phyloP scores from a whole-genome alignment of 768 basidiomycete species.

The Leccinum longicurvipes region DNA sequence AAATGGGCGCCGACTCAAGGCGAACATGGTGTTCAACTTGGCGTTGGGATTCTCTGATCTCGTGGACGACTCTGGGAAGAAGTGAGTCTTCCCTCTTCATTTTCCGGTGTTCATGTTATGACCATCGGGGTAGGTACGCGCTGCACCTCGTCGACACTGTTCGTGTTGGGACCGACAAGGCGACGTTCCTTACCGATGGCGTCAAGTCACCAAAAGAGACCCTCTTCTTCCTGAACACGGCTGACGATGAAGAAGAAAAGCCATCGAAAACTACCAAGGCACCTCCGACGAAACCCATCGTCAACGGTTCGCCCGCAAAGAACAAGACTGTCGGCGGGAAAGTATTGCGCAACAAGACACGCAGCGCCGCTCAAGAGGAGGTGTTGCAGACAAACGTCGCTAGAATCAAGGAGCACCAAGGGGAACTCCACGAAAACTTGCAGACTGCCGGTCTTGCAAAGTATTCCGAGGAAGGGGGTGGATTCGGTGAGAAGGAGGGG shows the following conservation, averaged over 20 bases:
- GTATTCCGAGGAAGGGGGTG: constrained; percentile 80
- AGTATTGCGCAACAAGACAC: constrained; percentile 86
- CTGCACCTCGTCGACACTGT: constrained; percentile 88
- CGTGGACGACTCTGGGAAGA: constrained; percentile 70
- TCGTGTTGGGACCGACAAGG: constrained; percentile 63
- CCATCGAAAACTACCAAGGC: constrained; percentile 55
- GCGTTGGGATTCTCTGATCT: constrained; percentile 84
- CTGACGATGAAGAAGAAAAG: constrained; percentile 52
- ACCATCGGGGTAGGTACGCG: constrained; percentile 59
- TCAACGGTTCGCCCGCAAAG: constrained; percentile 68
- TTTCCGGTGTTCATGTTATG: background rate
- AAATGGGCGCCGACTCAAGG: constrained; percentile 64
- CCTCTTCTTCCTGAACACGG: constrained; percentile 75
- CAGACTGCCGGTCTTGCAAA: constrained; percentile 79
- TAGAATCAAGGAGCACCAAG: constrained; percentile 85
- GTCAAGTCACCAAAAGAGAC: constrained; percentile 83
- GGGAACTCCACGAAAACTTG: constrained; percentile 69
- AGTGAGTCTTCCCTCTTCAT: constrained; percentile 42
- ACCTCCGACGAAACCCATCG: constrained; percentile 44
- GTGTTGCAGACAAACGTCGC: constrained; percentile 73
- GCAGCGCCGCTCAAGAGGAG: constrained; percentile 84
- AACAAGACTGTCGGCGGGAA: constrained; percentile 78
- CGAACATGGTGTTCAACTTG: constrained; percentile 85
- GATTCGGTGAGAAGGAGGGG: constrained; percentile 73
- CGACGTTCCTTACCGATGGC: constrained; percentile 77